Evolutionary conservation across 2,329 filamentous ascomycete genomes (phyloP), one percentile per base, ranked within the genome.

Genomic region (Curvularia spicifera): DNA sequence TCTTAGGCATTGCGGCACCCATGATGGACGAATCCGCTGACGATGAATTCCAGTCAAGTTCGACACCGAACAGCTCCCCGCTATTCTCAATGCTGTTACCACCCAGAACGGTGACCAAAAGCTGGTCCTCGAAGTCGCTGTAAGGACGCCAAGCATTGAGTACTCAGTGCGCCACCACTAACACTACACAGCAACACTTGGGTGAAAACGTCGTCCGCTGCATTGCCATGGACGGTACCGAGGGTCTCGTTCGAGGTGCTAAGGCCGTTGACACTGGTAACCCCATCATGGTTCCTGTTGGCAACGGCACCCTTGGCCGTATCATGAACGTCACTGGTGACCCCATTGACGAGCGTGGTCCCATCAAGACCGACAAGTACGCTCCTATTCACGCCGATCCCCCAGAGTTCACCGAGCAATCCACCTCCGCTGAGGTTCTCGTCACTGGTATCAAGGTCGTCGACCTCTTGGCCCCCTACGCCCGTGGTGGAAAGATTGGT

Each of bases 301-400:
- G 95, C 76, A 87, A 88, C 79, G 91, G 85, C 80, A 97, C 93
- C 71, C 91, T 99, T 74, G 95, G 95, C 78, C 95, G 95, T 86
- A 99, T 99, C 87, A 93, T 99, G 85, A 99, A 99, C 89, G 95
- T 99, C 84, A 99, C 95, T 85, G 95, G 95, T 88, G 94, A 99
- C 84, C 95, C 95, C 79, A 98, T 99, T 83, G 95, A 99, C 81
- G 95, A 98, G 88, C 93, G 95, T 85, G 95, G 95, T 73, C 95
- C 95, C 73, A 92, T 99, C 87, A 97, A 97, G 89, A 85, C 88
- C 78, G 86, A 89, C 82, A 95, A 96, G 87, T 86, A 82, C 80
- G 82, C 88, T 40, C 91, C 95, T 69, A 99, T 99, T 76, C 95
- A 99, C 88, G 87, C 92, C 80, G 94, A 99, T 70, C 88, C 95